These are phyloP conservation scores for Aspergillus bombycis DNA, from an alignment of 2,329 filamentous ascomycete species.

Conservation along the genomic window DNA sequence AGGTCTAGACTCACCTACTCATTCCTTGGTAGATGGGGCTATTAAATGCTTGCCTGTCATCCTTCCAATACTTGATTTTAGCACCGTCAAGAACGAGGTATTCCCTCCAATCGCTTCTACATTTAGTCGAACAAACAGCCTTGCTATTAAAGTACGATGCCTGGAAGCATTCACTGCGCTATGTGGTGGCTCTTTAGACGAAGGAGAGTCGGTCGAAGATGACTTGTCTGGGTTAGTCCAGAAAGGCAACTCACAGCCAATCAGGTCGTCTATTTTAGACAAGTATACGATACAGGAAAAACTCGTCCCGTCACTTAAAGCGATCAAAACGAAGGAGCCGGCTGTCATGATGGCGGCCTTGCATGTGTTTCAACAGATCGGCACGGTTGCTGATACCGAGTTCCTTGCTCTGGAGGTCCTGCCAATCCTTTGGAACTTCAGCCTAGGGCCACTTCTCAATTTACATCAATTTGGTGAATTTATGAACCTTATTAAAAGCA, in stretches of 20 bases:
- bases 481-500: conserved; percentile 81
- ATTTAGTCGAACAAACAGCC: conserved; percentile 89
- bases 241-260: conserved; percentile 59
- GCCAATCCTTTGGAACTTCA: conserved; percentile 89
- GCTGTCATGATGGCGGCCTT: conserved; percentile 95
- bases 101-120: conserved; percentile 90
- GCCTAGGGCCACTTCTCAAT: conserved; percentile 83
- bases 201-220: conserved; percentile 56
- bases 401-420: conserved; percentile 91
- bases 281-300: conserved; percentile 99
- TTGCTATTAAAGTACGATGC: conserved; percentile 92
- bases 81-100: conserved; percentile 93
- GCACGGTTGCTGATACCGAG: conserved; percentile 78
- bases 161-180: conserved; percentile 88
- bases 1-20: conserved; percentile 85
- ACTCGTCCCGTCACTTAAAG: conserved; percentile 85
- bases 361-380: conserved; percentile 81
- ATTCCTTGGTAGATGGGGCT: conserved; percentile 83
- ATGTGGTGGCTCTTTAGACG: conserved; percentile 72
- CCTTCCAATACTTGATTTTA: conserved; percentile 90
- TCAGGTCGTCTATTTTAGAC: conserved; percentile 79
- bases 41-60: conserved; percentile 76
- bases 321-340: conserved; percentile 96
- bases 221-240: conserved; percentile 71
- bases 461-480: conserved; percentile 86